Base-by-base conservation (phyloP, 352 stramenopile genomes). In the Globisporangium yorkense region DNA sequence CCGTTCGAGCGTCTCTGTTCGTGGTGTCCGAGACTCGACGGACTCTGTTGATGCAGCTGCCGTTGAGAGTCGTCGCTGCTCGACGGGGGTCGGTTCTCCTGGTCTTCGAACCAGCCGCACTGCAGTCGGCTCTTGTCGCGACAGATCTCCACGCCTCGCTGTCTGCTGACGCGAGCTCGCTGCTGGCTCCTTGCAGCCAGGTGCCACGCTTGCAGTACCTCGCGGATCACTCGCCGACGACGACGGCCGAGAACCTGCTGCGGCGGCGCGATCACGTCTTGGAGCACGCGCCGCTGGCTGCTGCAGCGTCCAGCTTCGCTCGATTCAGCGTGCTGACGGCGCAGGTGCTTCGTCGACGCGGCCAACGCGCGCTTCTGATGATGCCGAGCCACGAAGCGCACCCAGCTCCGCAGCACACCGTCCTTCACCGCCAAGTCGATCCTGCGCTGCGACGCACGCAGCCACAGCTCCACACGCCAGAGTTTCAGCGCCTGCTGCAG, bases 391-490 rank as follows among this genome's bases (percentile, higher is more conserved):
- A 45, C 57, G 53, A 54, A 63, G 2, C 7, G 16, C n/a, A 27
- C 21, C 57, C 57, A 63, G 29, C 33, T 43, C 15, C n/a, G 16
- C 41, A 63, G 12, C 40, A 40, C 31, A 35, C 5, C n/a, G n/a
- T 46, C 20, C 31, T 46, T 47, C 10, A 24, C 27, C 20, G 37
- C 9, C 6, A 20, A 21, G 4, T 46, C 39, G 35, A 54, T 31
- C 41, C 49, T 20, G 10, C 31, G 40, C 40, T 57, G 49, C 10
- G 50, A 57, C 0, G 40, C 13, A 8, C 50, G 41, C 33, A 63
- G 51, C 57, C 49, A 63, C 29, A 46, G 40, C 44, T 63, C 57
- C 4, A 63, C 20, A 4, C 50, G 57, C 57, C 50, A 63, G n/a
- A 46, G 49, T 41, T 35, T 54, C 20, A 58, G 5, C 12, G 20